Conservation (phyloP, 768 basidiomycete species). For the Pleurotus tuber-regium region DNA sequence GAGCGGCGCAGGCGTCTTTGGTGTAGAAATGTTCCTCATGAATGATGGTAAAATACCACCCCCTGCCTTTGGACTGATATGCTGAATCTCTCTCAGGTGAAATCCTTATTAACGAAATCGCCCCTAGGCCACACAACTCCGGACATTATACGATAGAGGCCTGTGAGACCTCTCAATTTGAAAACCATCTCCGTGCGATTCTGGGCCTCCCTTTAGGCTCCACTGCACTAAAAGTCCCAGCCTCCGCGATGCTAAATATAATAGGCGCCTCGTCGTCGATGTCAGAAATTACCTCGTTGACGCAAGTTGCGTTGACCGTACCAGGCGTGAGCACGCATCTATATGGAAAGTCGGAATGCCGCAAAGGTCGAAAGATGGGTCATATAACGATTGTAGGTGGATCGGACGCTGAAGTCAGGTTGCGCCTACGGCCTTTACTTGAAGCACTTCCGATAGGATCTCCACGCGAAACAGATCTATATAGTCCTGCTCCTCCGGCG, state of each 20-base stretch:
- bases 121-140: conserved; percentile 96
- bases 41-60: conserved; percentile 68
- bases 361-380: conserved; percentile 96
- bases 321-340: conserved; percentile 84
- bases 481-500: conserved; percentile 44
- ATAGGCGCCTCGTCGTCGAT: conserved; percentile 78
- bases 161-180: conserved; percentile 94
- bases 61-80: too few species aligned
- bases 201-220: conserved; percentile 87
- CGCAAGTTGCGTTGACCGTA: conserved; percentile 57
- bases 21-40: conserved; percentile 97
- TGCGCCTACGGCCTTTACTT: conserved; percentile 73
- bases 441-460: conserved; percentile 53
- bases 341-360: conserved; percentile 90
- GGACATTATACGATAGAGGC: conserved; percentile 99
- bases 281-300: conserved; percentile 53
- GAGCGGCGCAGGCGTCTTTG: conserved; percentile 90
- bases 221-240: conserved; percentile 82
- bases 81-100: too few species aligned
- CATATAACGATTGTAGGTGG: conserved; percentile 88
- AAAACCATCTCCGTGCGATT: conserved; percentile 95
- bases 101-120: conserved; percentile 93
- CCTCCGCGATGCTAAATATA: conserved; percentile 91
- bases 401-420: conserved; percentile 72
- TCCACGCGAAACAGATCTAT: conserved; percentile 47